These are phyloP conservation scores for Tylopilus rubrobrunneus DNA, from an alignment of 768 basidiomycete species.

Conservation along the genomic window DNA sequence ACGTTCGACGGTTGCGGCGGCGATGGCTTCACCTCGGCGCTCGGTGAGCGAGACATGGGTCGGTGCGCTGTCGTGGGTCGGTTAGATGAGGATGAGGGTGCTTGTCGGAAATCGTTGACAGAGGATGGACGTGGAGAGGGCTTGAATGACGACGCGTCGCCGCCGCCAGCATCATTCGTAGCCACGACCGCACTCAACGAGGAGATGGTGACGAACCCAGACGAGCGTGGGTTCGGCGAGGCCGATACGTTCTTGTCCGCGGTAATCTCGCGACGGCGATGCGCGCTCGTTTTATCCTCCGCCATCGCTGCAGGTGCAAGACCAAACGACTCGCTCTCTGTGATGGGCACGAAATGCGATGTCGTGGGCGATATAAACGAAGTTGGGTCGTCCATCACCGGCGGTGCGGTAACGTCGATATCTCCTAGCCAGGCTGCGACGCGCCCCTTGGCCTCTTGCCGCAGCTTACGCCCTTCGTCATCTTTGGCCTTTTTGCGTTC, in stretches of 20 bases:
- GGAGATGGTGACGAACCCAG: slow-evolving; percentile 68
- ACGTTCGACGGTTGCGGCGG: neutral
- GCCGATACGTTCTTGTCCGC: slow-evolving; percentile 27
- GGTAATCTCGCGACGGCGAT: slow-evolving; percentile 1
- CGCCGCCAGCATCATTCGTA: slow-evolving; percentile 1
- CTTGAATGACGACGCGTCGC: slow-evolving; percentile 6
- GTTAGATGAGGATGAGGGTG: slow-evolving; percentile 1
- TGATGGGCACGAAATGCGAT: slow-evolving; percentile 28
- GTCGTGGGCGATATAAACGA: slow-evolving; percentile 33
- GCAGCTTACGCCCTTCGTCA: slow-evolving; percentile 36
- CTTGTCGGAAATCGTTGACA: slow-evolving; percentile 17
- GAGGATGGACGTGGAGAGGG: slow-evolving; percentile 19
- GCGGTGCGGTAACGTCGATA: slow-evolving; percentile 55
- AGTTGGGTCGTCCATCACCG: slow-evolving; percentile 36
- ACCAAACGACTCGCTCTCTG: slow-evolving; percentile 21
- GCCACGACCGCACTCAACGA: slow-evolving; percentile 38
- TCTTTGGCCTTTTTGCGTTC: slow-evolving; percentile 31
- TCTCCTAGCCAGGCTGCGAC: slow-evolving; percentile 77
- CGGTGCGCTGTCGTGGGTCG: neutral
- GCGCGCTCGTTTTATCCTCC: neutral
- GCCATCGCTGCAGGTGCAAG: slow-evolving; percentile 9
- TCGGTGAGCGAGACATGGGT: slow-evolving; percentile 12
- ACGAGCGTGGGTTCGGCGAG: slow-evolving; percentile 68
- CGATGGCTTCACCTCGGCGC: slow-evolving; percentile 7
- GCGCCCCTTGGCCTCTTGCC: slow-evolving; percentile 57